Conservation (phyloP, 139 green algal species). For the Nannochloris sp. region DNA sequence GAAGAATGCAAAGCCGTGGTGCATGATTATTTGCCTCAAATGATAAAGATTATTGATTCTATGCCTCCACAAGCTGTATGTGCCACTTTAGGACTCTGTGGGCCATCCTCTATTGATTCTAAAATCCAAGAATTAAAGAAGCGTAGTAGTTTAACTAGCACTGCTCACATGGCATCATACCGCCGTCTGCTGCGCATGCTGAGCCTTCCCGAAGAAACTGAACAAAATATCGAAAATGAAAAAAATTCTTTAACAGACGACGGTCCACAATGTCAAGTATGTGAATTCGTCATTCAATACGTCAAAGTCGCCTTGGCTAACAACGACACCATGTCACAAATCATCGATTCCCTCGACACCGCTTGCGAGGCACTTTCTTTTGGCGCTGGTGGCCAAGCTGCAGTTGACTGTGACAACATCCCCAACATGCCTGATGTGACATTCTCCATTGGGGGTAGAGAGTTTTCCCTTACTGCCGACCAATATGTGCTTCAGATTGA, state of each 20-base stretch:
- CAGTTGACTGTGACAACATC: constrained; percentile 82
- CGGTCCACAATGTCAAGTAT: constrained; percentile 62
- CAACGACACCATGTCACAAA: constrained; percentile 57
- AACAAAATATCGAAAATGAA: background rate
- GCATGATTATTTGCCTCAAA: constrained; percentile 61
- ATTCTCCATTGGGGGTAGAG: constrained; percentile 73
- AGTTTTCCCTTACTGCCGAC: constrained; percentile 66
- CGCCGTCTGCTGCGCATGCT: constrained; percentile 17
- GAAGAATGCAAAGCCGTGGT: constrained; percentile 69
- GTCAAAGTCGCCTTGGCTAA: constrained; percentile 59
- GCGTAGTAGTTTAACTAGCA: background rate
- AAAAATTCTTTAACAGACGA: constrained; percentile 8
- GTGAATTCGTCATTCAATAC: constrained; percentile 71
- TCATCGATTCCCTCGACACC: constrained; percentile 41
- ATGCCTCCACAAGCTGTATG: constrained; percentile 53
- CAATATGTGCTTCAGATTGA: constrained; percentile 87
- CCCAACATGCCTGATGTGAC: constrained; percentile 65
- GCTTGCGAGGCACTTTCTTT: constrained; percentile 60
- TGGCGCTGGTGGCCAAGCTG: constrained; percentile 39
- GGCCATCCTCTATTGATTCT: background rate
- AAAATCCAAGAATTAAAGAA: background rate
- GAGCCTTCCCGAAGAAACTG: background rate
- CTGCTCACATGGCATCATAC: background rate
- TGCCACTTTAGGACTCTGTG: constrained; percentile 27
- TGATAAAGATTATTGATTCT: constrained; percentile 56